Percentiles rank a stretch among this genome's conserved stretches.
phyloP scores from a whole-genome alignment of 352 stramenopile species.

The Phytopythium sindhum region DNA sequence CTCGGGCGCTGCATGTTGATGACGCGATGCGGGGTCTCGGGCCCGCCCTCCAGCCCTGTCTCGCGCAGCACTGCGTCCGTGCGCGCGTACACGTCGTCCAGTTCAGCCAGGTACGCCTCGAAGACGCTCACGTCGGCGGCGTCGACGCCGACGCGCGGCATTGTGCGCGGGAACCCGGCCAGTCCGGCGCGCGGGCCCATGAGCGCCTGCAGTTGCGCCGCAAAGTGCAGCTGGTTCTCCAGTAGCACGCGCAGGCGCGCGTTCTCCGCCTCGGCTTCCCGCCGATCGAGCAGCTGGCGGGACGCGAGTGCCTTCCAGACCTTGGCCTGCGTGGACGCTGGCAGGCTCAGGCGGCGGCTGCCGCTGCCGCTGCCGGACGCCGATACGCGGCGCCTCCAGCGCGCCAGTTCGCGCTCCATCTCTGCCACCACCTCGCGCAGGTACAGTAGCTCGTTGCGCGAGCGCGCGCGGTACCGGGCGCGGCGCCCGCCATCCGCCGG shows the following conservation, averaged over 20 bases:
- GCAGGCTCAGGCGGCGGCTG: neutral
- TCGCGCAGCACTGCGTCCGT: constrained; percentile 6
- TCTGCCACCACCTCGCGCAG: constrained; percentile 6
- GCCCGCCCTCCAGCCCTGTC: neutral
- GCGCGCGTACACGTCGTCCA: constrained; percentile 18
- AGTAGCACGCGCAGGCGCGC: constrained; percentile 3
- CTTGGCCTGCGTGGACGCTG: neutral
- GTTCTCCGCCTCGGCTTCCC: constrained; percentile 1
- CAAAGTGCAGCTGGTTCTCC: constrained; percentile 5
- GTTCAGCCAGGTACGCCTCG: constrained; percentile 20
- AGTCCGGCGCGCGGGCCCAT: neutral
- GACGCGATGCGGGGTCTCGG: constrained; percentile 8
- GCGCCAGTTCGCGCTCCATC: neutral
- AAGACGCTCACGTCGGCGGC: constrained; percentile 13
- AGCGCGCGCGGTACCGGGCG: constrained; percentile 6
- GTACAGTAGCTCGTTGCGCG: constrained; percentile 5
- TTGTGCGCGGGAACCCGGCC: neutral
- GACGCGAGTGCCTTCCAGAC: neutral
- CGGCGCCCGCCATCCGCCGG: neutral
- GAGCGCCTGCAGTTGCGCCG: neutral
- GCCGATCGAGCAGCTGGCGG: neutral
- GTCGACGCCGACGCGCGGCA: neutral
- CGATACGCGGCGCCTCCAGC: neutral
- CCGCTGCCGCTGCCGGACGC: no score
- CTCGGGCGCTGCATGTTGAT: neutral